These are phyloP conservation scores for Exophiala sp. DNA, from an alignment of 2,329 filamentous ascomycete genomes.

Conservation along the genomic window DNA sequence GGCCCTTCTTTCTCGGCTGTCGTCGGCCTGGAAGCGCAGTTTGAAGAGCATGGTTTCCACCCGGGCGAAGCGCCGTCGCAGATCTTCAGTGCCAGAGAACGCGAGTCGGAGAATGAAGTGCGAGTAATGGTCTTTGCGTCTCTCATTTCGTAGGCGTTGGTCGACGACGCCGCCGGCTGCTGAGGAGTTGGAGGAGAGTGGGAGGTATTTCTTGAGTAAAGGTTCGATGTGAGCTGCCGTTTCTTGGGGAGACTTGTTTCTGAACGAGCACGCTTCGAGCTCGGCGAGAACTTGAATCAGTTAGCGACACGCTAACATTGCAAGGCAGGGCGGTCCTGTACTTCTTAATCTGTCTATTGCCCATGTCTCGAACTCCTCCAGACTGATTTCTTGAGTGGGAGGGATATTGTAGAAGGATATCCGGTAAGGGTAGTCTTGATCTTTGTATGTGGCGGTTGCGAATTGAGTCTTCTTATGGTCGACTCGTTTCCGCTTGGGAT, in stretches of 20 bases:
- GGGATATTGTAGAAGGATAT: conserved; percentile 89
- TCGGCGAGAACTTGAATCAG: conserved; percentile 37
- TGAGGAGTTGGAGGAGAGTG: conserved; percentile 72
- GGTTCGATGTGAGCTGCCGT: conserved; percentile 80
- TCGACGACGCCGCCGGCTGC: conserved; percentile 48
- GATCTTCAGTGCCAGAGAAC: conserved; percentile 86
- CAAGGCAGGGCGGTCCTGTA: conserved; percentile 41
- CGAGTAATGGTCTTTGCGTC: conserved; percentile 94
- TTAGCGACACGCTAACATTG: conserved; percentile 11
- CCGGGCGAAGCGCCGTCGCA: conserved; percentile 78
- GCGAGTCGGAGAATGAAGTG: conserved; percentile 95
- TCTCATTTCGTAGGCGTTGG: conserved; percentile 61
- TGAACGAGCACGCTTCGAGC: conserved; percentile 89
- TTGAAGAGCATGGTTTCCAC: conserved; percentile 88
- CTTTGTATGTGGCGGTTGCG: conserved; percentile 69
- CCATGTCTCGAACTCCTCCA: conserved; percentile 99
- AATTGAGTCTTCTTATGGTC: conserved; percentile 87
- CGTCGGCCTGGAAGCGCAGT: conserved; percentile 74
- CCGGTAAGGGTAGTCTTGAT: conserved; percentile 75
- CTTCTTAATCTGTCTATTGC: conserved; percentile 86
- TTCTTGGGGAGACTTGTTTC: conserved; percentile 81
- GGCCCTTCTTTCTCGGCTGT: conserved; percentile 64
- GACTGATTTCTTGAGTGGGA: conserved; percentile 87
- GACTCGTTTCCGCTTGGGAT: conserved; percentile 71
- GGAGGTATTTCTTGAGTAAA: conserved; percentile 81